phyloP scores from a whole-genome alignment of 1,139 yeast genomes.

The Nadsonia starkeyi-henricii region DNA sequence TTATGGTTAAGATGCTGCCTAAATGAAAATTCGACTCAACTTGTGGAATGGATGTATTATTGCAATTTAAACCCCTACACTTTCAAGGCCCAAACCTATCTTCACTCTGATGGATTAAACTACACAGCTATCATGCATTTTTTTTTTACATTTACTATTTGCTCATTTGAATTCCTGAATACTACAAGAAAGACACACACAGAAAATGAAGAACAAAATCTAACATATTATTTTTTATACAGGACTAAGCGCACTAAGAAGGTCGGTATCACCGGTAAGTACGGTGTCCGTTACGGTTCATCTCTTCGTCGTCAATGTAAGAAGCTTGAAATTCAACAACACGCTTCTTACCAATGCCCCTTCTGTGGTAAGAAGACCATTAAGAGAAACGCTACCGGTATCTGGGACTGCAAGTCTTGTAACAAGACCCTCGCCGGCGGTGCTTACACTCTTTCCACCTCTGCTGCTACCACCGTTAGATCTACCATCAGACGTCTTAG shows the following conservation, averaged over 20 bases:
- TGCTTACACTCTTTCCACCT: slow-evolving; percentile 97
- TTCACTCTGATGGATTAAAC: no score
- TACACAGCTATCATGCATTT: no score
- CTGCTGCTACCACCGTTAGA: slow-evolving; percentile 99
- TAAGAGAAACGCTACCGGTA: slow-evolving; percentile 96
- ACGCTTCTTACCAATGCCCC: slow-evolving; percentile 96
- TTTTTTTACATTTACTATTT: no score
- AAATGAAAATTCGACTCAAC: no score
- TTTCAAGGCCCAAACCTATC: no score
- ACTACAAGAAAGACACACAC: no score
- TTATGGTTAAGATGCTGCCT: no score
- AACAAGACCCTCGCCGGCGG: slow-evolving; percentile 98
- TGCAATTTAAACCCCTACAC: no score
- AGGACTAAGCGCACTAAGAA: slow-evolving; percentile 99
- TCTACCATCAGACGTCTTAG: slow-evolving; percentile 99
- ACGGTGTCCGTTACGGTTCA: slow-evolving; percentile 99
- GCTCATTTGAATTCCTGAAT: no score
- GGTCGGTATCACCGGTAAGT: slow-evolving; percentile 99
- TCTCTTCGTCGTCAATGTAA: slow-evolving; percentile 99
- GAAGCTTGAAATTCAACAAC: slow-evolving; percentile 98
- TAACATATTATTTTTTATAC: not conserved
- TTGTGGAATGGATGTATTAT: no score
- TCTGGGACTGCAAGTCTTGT: slow-evolving; percentile 96
- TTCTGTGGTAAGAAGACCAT: slow-evolving; percentile 99
- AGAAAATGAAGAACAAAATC: no score